These are phyloP conservation scores for Dactylonectria estremocensis DNA, from an alignment of 2,329 filamentous ascomycete genomes.

Conservation along the genomic window DNA sequence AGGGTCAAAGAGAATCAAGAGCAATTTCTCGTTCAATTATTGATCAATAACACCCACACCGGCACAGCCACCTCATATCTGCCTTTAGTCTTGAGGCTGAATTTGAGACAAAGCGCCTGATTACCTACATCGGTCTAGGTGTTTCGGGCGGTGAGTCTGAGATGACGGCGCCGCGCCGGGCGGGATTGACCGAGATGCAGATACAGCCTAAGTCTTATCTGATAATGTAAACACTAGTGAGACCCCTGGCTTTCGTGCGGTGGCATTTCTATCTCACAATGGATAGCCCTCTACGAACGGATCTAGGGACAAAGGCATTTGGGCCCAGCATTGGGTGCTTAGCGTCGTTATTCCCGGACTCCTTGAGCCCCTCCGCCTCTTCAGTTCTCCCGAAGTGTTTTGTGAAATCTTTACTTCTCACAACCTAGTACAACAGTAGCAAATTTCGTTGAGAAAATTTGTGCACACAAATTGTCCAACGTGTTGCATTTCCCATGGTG, in stretches of 20 bases:
- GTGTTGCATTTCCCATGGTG: neutral
- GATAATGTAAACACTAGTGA: neutral
- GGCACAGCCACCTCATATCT: neutral
- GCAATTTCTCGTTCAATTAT: neutral
- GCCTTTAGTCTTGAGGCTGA: neutral
- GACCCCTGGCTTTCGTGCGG: neutral
- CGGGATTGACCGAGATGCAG: slow-evolving; percentile 12
- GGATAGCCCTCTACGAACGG: neutral
- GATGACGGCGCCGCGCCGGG: slow-evolving; percentile 30
- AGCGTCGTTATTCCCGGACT: slow-evolving; percentile 1
- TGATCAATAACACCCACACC: neutral
- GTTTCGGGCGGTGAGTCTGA: slow-evolving; percentile 39
- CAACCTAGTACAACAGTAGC: neutral
- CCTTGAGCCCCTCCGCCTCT: neutral
- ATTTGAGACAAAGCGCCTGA: slow-evolving; percentile 4
- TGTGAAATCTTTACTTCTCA: neutral
- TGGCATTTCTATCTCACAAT: neutral
- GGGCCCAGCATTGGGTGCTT: neutral
- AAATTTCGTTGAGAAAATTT: neutral
- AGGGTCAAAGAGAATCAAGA: neutral
- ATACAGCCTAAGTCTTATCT: slow-evolving; percentile 10
- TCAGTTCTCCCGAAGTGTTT: neutral
- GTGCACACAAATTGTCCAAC: neutral
- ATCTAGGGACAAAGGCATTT: slow-evolving; percentile 1
- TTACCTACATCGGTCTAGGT: slow-evolving; percentile 11